phyloP scores from a whole-genome alignment of 2,329 filamentous ascomycete genomes.

The Lecanicillium sp. region DNA sequence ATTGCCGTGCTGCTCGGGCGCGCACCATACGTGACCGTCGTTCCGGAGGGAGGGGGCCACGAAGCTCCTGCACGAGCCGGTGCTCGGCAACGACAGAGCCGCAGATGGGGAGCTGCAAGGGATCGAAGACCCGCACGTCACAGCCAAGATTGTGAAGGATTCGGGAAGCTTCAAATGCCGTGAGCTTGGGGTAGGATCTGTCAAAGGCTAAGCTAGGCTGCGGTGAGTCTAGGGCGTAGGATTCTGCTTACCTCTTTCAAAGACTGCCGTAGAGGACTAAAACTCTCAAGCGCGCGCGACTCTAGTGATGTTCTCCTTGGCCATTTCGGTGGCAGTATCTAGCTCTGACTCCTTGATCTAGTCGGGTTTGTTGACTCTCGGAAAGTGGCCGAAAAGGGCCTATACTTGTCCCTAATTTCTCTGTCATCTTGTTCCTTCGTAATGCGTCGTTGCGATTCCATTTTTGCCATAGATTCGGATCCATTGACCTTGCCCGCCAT shows the following conservation, averaged over 20 bases:
- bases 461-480: too few relatives aligned
- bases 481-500: too few relatives aligned
- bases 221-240: background rate
- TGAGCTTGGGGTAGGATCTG: conserved; percentile 52
- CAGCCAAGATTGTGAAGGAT: conserved; percentile 60
- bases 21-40: conserved; percentile 61
- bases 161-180: conserved; percentile 53
- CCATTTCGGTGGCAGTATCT: conserved; percentile 44
- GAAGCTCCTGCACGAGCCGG: conserved; percentile 56
- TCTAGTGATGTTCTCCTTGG: too few relatives aligned
- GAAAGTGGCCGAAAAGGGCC: conserved; percentile 53
- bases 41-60: conserved; percentile 56
- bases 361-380: conserved; percentile 35
- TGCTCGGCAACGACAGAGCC: conserved; percentile 53
- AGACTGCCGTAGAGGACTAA: conserved; percentile 58
- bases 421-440: conserved; percentile 42
- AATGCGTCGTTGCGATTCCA: too few relatives aligned
- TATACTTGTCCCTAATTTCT: conserved; percentile 45
- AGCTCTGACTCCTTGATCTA: conserved; percentile 55
- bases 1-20: conserved; percentile 62
- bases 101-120: conserved; percentile 53
- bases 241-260: conserved; percentile 29
- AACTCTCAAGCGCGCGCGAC: conserved; percentile 46
- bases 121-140: conserved; percentile 59
- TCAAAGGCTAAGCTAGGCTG: background rate